These are phyloP conservation scores for Metschnikowia dekortorum DNA, from an alignment of 805 yeast species.

Conservation along the genomic window DNA sequence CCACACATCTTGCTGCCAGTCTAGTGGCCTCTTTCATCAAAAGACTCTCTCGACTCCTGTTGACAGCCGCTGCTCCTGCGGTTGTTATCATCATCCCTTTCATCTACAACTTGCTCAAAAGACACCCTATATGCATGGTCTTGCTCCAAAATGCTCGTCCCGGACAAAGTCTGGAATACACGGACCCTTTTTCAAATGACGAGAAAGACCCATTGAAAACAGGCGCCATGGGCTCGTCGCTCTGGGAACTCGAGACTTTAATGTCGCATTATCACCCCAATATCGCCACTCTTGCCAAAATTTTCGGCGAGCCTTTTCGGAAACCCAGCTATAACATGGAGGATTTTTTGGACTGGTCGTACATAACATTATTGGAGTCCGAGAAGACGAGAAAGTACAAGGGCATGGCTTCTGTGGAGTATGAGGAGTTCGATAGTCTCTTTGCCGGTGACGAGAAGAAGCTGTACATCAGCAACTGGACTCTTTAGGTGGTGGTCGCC, in stretches of 20 bases:
- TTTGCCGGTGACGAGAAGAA: constrained; percentile 22
- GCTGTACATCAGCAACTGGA: constrained; percentile 15
- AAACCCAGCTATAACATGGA: constrained; percentile 86
- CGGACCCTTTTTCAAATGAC: constrained; percentile 62
- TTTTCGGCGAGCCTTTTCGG: constrained; percentile 84
- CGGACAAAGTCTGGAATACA: constrained; percentile 20
- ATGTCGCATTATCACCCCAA: constrained; percentile 91
- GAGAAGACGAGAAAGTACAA: constrained; percentile 63
- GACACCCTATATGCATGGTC: constrained; percentile 93
- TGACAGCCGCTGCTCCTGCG: constrained; percentile 84
- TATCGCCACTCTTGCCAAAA: constrained; percentile 85
- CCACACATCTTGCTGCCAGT: constrained; percentile 81
- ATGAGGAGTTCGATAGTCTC: constrained; percentile 46
- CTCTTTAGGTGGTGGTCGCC: constrained; percentile 3
- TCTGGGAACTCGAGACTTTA: constrained; percentile 86
- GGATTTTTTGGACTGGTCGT: constrained; percentile 91
- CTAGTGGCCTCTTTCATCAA: constrained; percentile 89
- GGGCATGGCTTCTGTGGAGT: constrained; percentile 75
- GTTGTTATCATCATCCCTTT: constrained; percentile 87
- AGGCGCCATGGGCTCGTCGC: constrained; percentile 74
- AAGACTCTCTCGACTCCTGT: constrained; percentile 65
- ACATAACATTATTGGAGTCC: constrained; percentile 57
- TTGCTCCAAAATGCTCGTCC: constrained; percentile 58
- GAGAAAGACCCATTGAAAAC: constrained; percentile 77
- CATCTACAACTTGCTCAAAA: constrained; percentile 78